A percentile compares a stretch with the other conserved stretches of the same genome.
These are phyloP conservation scores for Astrothelium subdiscretum DNA, from an alignment of 495 filamentous ascomycete species.

Conservation along the genomic window DNA sequence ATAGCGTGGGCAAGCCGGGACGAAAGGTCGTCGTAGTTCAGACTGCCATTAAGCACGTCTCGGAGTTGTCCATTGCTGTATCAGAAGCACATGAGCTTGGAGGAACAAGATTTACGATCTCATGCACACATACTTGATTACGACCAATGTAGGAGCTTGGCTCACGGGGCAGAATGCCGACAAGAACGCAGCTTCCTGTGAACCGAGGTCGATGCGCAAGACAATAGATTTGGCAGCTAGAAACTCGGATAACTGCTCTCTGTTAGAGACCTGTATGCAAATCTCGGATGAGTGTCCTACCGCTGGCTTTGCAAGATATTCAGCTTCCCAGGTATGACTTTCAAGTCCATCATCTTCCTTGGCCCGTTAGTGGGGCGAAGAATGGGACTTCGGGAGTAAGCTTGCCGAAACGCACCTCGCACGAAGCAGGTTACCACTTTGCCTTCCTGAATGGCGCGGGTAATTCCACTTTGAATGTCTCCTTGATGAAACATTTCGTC, in stretches of 20 bases:
- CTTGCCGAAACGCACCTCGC: slow-evolving; percentile 32
- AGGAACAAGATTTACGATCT: background rate
- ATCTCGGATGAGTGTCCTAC: slow-evolving; percentile 28
- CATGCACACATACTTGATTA: slow-evolving; percentile 40
- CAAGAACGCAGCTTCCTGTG: slow-evolving; percentile 68
- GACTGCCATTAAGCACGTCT: background rate
- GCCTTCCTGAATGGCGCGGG: slow-evolving; percentile 51
- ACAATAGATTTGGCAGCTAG: slow-evolving; percentile 50
- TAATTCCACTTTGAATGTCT: slow-evolving; percentile 66
- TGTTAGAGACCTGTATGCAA: background rate
- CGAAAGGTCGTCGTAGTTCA: background rate
- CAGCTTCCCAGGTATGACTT: slow-evolving; percentile 63
- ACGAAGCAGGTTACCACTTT: slow-evolving; percentile 63
- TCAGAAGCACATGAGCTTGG: background rate
- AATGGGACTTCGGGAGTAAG: slow-evolving; percentile 29
- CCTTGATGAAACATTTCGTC: slow-evolving; percentile 66
- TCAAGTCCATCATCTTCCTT: slow-evolving; percentile 50
- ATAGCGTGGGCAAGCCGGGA: background rate
- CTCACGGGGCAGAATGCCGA: slow-evolving; percentile 67
- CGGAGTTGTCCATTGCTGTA: slow-evolving; percentile 14
- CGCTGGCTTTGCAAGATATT: slow-evolving; percentile 51
- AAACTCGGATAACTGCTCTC: slow-evolving; percentile 31
- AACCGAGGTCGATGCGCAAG: slow-evolving; percentile 56
- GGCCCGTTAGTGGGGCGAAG: slow-evolving; percentile 12
- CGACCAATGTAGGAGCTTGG: slow-evolving; percentile 59